Evolutionary conservation across 1,284 basidiomycete species (phyloP), one percentile per base, ranked within the genome.

Genomic region (Agaricales sp.): DNA sequence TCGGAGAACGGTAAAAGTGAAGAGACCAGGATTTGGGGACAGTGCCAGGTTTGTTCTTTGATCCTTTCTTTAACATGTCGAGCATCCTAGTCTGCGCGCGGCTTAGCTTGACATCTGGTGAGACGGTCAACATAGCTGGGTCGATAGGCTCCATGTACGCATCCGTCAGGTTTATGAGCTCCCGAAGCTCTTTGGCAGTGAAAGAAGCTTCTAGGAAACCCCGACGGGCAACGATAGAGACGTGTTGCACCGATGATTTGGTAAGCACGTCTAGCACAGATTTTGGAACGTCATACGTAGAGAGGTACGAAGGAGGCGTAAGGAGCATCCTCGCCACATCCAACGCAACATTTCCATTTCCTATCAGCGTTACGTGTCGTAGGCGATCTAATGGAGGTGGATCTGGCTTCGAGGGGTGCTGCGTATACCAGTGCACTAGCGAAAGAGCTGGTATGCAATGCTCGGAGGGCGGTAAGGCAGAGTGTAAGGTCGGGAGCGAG

Each of bases 381-480:
- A 80, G 65, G 24, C 70, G 70, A 25, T 80, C 70, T 0, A 97
- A 73, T 3, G 79, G 68, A 1, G 82, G 83, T 0, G 79, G 65
- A 0, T 73, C 61, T 0, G 78, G 69, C 4, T 66, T 61, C 12
- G 79, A 75, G 1, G 94, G 94, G 63, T 99, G 93, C 39, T 81
- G 84, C 30, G 96, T 99, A 69, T 99, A 99, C 95, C 95, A 99
- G 58, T 94, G 88, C 2, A 99, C 95, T 48, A 99, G 70, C 1
- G 82, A 82, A 2, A 97, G 73, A 0, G 94, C 93, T 1, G 92
- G 80, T 1, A 85, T 65, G 54, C 88, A 88, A 53, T 78, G 70
- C 50, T 55, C 52, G 16, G 71, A 80, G 2, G 66, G 76, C 11
- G 67, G 74, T 3, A 81, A 68, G 25, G 67, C 71, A 22, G 70